phyloP scores from a whole-genome alignment of 768 basidiomycete species.

The Hydnomerulius pinastri region DNA sequence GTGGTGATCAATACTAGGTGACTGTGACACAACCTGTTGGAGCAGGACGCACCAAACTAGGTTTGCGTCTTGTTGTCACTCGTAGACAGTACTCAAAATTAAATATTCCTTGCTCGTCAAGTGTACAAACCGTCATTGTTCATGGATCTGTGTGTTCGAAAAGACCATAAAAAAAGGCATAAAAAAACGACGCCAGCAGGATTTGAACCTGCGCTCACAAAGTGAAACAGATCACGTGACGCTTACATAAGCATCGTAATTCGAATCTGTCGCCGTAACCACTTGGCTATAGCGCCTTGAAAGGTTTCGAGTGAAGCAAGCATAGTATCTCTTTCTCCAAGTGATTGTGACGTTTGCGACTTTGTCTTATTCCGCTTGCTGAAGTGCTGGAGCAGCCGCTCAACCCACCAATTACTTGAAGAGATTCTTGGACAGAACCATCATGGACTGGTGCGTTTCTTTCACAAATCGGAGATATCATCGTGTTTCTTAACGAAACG shows the following conservation, averaged over 20 bases:
- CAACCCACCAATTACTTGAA: too few relatives aligned
- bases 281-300: constrained; percentile 65
- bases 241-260: too few relatives aligned
- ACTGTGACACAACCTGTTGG: too few relatives aligned
- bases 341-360: too few relatives aligned
- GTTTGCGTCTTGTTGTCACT: too few relatives aligned
- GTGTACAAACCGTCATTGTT: too few relatives aligned
- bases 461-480: not conserved
- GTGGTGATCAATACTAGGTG: too few relatives aligned
- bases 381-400: not conserved
- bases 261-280: constrained; percentile 80
- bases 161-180: not conserved
- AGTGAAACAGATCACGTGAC: constrained; percentile 35
- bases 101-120: too few relatives aligned
- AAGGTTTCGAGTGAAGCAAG: not conserved
- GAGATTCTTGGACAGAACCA: not conserved
- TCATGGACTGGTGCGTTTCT: constrained; percentile 53
- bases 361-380: not conserved
- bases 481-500: not conserved
- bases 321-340: too few relatives aligned
- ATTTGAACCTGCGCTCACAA: constrained; percentile 44
- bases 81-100: too few relatives aligned
- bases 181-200: constrained; percentile 40
- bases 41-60: too few relatives aligned
- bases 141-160: too few relatives aligned